Percentiles rank a stretch among this genome's conserved stretches.
Evolutionary conservation across 2,329 filamentous ascomycete species (phyloP).

Genomic region (Cadophora gregata): DNA sequence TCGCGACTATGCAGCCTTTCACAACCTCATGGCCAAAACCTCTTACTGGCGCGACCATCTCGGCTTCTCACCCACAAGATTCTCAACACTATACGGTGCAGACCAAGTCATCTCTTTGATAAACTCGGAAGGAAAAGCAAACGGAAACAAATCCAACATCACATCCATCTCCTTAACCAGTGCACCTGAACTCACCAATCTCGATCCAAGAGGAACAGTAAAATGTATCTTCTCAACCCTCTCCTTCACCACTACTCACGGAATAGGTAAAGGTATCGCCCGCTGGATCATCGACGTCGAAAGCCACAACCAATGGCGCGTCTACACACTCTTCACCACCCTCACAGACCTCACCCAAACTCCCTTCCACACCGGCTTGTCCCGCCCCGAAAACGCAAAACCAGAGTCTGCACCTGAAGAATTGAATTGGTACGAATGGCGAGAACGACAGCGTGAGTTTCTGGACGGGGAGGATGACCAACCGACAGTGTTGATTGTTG

Average conservation of each 20-base stretch:
- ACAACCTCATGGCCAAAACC: not conserved
- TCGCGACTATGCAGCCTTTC: not conserved
- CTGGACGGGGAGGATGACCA: slow-evolving; percentile 51
- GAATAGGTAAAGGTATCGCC: slow-evolving; percentile 60
- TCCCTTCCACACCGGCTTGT: slow-evolving; percentile 48
- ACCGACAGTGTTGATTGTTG: slow-evolving; percentile 59
- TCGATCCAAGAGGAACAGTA: slow-evolving; percentile 49
- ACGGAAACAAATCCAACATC: not conserved
- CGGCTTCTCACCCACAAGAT: slow-evolving; percentile 6
- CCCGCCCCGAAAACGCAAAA: slow-evolving; percentile 45
- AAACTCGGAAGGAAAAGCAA: not conserved
- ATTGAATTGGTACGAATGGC: slow-evolving; percentile 64
- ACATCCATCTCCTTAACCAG: not conserved
- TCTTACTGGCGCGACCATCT: slow-evolving; percentile 18
- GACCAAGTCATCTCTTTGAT: slow-evolving; percentile 6
- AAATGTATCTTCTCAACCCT: slow-evolving; percentile 62
- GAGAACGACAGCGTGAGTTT: slow-evolving; percentile 46
- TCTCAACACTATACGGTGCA: slow-evolving; percentile 4
- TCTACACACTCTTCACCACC: slow-evolving; percentile 66
- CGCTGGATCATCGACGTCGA: slow-evolving; percentile 51
- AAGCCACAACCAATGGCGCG: slow-evolving; percentile 55
- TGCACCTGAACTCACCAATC: not conserved
- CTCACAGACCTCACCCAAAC: slow-evolving; percentile 58
- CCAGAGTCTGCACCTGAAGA: slow-evolving; percentile 42
- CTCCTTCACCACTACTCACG: slow-evolving; percentile 55